A percentile compares a stretch with the other conserved stretches of the same genome.
Evolutionary conservation across 2,329 filamentous ascomycete species (phyloP).

Genomic region (Chrysoporthe austroafricana): DNA sequence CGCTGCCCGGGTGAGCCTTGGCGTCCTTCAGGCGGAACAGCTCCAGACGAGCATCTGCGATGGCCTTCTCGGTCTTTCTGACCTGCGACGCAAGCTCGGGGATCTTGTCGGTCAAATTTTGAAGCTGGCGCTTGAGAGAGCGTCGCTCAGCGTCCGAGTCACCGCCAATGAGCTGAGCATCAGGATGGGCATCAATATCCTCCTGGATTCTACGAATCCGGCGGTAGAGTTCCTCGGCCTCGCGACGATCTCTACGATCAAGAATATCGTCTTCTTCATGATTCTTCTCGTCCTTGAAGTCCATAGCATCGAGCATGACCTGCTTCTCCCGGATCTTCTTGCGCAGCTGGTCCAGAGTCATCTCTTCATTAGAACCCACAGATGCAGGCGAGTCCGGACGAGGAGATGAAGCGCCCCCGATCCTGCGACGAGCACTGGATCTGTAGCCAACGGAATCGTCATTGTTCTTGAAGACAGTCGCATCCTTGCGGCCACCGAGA

Average conservation of each 20-base stretch:
- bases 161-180: slow-evolving; percentile 68
- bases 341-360: slow-evolving; percentile 82
- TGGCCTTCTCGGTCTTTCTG: slow-evolving; percentile 85
- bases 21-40: slow-evolving; percentile 92
- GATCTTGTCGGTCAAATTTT: slow-evolving; percentile 84
- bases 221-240: slow-evolving; percentile 92
- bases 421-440: slow-evolving; percentile 86
- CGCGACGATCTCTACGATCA: slow-evolving; percentile 85
- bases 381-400: slow-evolving; percentile 77
- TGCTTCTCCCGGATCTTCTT: slow-evolving; percentile 96
- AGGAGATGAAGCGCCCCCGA: slow-evolving; percentile 74
- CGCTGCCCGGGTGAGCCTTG: slow-evolving; percentile 84
- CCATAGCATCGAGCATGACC: slow-evolving; percentile 91
- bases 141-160: slow-evolving; percentile 90
- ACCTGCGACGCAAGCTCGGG: slow-evolving; percentile 93
- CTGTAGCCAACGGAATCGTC: slow-evolving; percentile 91
- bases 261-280: slow-evolving; percentile 90
- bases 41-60: slow-evolving; percentile 88
- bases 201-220: slow-evolving; percentile 90
- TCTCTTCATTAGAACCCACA: slow-evolving; percentile 74
- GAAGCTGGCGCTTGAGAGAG: slow-evolving; percentile 84
- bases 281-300: slow-evolving; percentile 90
- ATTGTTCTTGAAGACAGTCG: slow-evolving; percentile 95
- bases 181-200: slow-evolving; percentile 90
- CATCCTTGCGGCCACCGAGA: slow-evolving; percentile 78